Evolutionary conservation across 1,139 yeast species (phyloP), one percentile per base, ranked within the genome.

Genomic region (Lizanozyma gosingica): DNA sequence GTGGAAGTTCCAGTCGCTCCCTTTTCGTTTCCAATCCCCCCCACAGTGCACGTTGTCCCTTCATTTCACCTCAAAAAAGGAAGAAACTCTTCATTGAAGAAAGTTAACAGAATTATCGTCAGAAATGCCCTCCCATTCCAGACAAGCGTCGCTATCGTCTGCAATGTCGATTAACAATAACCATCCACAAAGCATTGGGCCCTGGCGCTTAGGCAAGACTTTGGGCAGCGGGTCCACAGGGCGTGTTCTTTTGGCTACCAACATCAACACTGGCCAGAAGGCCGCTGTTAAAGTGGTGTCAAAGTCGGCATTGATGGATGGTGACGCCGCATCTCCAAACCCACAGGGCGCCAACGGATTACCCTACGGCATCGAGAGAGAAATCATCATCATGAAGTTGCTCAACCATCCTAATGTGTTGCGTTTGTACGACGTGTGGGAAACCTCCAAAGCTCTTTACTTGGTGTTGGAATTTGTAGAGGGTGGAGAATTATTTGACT

Each of bases 271-370:
- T 1, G 90, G 90, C 15, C 84, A 80, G 52, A 67, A 80, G 49
- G 88, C 92, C 14, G 94, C 94, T 4, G 86, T 83, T 15, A 83
- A 83, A 56, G 87, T 83, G 39, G 88, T 83, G 1, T 81, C 87
- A 33, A 83, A 83, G 53, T 65, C 77, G 29, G 78, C 70, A 42
- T 59, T 73, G 43, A 65, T 64, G 43, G 73, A 69, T 27, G 62
- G 69, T 35, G 73, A 67, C 45, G 58, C 63, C 39, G 59, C 72
- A 38, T 22, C 29, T 11, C 29, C 29, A 6, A 22, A 22, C 29
- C 29, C 29, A 6, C 29, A 22, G 11, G 33, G 16, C n/a, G 59
- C 57, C 8, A 67, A 63, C 15, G 83, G 84, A 0, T 67, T 80
- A 42, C 84, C 92, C 2, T 83, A 83, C 58, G 94, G 94, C 36